Base-by-base conservation (phyloP, 768 basidiomycete genomes). In the Boletus rufocinnamomeus region DNA sequence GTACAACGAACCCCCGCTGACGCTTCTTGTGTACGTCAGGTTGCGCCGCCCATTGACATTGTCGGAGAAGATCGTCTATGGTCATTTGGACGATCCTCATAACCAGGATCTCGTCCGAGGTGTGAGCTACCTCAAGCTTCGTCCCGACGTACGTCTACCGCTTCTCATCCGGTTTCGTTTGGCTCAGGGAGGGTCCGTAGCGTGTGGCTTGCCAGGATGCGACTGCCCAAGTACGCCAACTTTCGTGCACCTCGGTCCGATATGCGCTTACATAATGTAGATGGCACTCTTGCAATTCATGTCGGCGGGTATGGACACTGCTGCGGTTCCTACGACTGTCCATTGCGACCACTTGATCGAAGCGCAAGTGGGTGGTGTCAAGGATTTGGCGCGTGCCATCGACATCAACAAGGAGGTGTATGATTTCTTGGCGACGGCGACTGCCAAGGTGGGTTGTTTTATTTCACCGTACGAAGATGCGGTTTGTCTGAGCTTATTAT, bases 201-300 rank as follows among this genome's bases (percentile, higher is more conserved):
- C 88, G 92, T 64, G 91, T 92, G 53, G 91, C 90, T 57, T 93
- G 90, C 79, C 91, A 93, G 81, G 91, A 94, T 81, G 91, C 91
- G 62, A 93, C 91, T 19, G 89, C 91, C 41, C 90, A 92, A 79
- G 89, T 89, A 62, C 37, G 76, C 63, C 21, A 59, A 38, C 25
- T 62, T 52, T n/a, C 30, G 43, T 54, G 60, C 65, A 57, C 66
- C 63, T 4, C 60, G 28, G 37, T 56, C 35, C 35, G 44, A 50
- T 50, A 19, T n/a, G 34, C 19, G 49, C 66, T 73, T 63, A 75
- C 68, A 69, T 75, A 63, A 72, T 57, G 0, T 74, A 98, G 93
- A 99, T 99, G 97, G 97, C 97, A 21, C 85, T 99, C 56, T 84
- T 99, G 64, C 97, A 99, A 82, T 99, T 99, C 85, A 99, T 99